Conservation (phyloP, 441 rosid genomes). For the Gossypium davidsonii region DNA sequence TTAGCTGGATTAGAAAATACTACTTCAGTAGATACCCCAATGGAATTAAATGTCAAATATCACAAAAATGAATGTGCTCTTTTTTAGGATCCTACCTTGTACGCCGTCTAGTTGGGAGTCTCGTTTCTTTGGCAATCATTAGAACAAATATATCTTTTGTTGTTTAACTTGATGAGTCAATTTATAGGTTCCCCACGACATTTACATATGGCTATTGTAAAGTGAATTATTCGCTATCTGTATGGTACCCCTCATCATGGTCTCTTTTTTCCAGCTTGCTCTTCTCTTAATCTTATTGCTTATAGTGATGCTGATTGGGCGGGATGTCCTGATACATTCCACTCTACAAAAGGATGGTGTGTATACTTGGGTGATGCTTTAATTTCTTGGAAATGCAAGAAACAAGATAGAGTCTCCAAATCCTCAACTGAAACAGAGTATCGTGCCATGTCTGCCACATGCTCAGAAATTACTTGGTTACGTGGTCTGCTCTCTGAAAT, state of each 20-base stretch:
- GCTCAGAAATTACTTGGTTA: not conserved
- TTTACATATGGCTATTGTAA: not conserved
- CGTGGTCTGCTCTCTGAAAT: not conserved
- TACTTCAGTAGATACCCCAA: not conserved
- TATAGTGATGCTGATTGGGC: not conserved
- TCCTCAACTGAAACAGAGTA: not conserved
- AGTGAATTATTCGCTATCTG: not conserved
- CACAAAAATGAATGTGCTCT: not conserved
- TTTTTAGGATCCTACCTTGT: not conserved
- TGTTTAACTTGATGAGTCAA: not conserved
- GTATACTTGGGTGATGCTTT: not conserved
- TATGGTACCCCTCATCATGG: not conserved
- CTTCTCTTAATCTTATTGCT: not conserved
- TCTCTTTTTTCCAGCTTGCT: not conserved
- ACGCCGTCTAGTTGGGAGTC: not conserved
- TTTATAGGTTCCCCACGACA: not conserved
- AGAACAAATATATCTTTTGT: not conserved
- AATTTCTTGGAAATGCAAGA: not conserved
- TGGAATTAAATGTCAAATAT: not conserved
- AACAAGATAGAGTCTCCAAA: not conserved
- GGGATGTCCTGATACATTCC: not conserved
- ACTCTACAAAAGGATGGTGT: not conserved
- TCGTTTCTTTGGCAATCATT: not conserved
- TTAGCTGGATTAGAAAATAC: not conserved
- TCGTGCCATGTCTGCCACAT: not conserved